A percentile compares a stretch with the other conserved stretches of the same genome.
Conservation (phyloP, 192 early-diverging fungal genomes). For the Gonapodya prolifera region DNA sequence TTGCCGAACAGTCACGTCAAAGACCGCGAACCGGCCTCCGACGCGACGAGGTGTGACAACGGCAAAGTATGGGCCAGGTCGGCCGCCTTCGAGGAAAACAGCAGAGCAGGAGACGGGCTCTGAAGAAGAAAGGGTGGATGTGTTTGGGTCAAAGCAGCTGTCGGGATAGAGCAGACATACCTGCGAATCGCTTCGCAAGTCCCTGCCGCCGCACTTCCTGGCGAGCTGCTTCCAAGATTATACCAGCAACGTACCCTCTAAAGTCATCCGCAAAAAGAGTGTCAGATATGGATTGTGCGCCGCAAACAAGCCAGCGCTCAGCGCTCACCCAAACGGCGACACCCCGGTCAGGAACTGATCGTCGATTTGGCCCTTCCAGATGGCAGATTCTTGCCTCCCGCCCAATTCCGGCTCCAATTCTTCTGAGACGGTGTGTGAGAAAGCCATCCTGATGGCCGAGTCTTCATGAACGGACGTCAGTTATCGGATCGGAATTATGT, state of each 20-base stretch:
- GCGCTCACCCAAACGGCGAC: background rate
- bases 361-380: background rate
- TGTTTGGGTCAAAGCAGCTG: too few species aligned
- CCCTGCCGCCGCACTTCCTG: background rate
- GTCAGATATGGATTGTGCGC: background rate
- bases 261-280: background rate
- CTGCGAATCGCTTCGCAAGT: background rate
- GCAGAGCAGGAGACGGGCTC: conserved; percentile 3
- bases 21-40: background rate
- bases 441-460: background rate
- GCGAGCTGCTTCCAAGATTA: background rate
- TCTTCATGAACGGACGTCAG: too few species aligned
- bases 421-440: background rate
- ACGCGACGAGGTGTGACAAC: background rate
- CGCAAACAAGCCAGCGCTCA: background rate
- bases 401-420: background rate
- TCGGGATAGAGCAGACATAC: too few species aligned
- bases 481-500: background rate
- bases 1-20: background rate
- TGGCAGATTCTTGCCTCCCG: background rate
- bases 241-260: background rate
- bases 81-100: background rate
- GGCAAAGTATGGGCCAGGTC: background rate
- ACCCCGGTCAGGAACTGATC: background rate
- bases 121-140: background rate